Evolutionary conservation across 768 basidiomycete genomes (phyloP), one percentile per base, ranked within the genome.

Genomic region (Boletus subcaerulescens): DNA sequence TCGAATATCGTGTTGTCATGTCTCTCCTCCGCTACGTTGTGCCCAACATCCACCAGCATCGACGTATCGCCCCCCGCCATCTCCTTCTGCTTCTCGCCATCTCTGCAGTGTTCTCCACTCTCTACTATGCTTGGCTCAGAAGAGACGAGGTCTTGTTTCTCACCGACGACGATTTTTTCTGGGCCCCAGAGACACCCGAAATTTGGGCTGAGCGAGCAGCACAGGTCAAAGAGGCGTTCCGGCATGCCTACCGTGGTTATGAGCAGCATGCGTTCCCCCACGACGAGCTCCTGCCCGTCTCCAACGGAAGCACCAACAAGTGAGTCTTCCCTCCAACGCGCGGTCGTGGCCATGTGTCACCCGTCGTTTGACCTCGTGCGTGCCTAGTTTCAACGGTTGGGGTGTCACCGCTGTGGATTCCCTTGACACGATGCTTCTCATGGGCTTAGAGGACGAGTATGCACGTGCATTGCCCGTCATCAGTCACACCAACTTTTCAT

Each of bases 341-440:
- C 18, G 20, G 15, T 17, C 35, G 33, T n/a, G 20, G 24, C 22
- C 12, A 13, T 11, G n/a, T n/a, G 40, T 10, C 20, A 13, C 42
- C 44, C n/a, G 2, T 43, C 33, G 35, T 36, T 29, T 60, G 42
- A 64, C 29, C 4, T 53, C 45, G 6, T 36, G 13, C 35, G 3
- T 20, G 7, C 6, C 31, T 24, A 90, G 89, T 51, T 87, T 89
- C 68, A 91, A 91, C 64, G 87, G 86, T 12, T 91, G 89, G 89
- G 85, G 84, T 26, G 77, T 89, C 7, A 87, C 89, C 10, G 74
- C 83, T 22, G 79, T 91, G 46, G 94, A 97, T 65, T 83, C 90
- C 1, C 76, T 97, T 22, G 92, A 94, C 63, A 91, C 91, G 1
- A 85, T 96, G 77, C 73, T 89, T 20, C 73, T 98, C 33, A 87